Evolutionary conservation across 2,329 filamentous ascomycete species (phyloP).

Genomic region (Claviceps capensis): DNA sequence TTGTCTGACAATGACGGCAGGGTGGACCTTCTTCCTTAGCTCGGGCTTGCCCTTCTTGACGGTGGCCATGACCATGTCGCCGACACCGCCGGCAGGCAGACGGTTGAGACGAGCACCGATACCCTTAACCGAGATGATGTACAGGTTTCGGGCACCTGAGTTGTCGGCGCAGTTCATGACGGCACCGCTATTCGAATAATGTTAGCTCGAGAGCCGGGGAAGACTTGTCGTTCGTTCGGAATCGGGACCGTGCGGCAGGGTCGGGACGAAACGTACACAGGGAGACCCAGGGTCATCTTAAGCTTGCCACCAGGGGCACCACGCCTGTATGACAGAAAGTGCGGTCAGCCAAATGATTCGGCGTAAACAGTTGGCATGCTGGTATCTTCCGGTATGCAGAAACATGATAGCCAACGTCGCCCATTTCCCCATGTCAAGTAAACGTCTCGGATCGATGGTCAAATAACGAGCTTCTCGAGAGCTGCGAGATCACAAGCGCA

Average conservation of each 20-base stretch:
- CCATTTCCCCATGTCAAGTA: neutral
- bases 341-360: slow-evolving; percentile 1
- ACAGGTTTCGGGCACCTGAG: slow-evolving; percentile 95
- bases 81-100: slow-evolving; percentile 91
- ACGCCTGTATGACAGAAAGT: slow-evolving; percentile 35
- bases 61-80: slow-evolving; percentile 99
- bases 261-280: slow-evolving; percentile 58
- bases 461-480: neutral
- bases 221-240: neutral
- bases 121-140: slow-evolving; percentile 99
- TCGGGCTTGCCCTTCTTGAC: slow-evolving; percentile 99
- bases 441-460: neutral
- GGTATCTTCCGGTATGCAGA: slow-evolving; percentile 1
- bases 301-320: slow-evolving; percentile 99
- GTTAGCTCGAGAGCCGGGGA: neutral
- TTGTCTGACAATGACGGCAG: slow-evolving; percentile 95
- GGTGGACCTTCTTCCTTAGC: slow-evolving; percentile 99
- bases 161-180: slow-evolving; percentile 99
- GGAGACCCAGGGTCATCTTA: slow-evolving; percentile 99
- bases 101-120: slow-evolving; percentile 95
- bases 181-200: slow-evolving; percentile 55
- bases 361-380: neutral
- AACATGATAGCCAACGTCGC: slow-evolving; percentile 1
- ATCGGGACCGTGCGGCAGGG: slow-evolving; percentile 3
- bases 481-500: neutral